Conservation (phyloP, 2,329 filamentous ascomycete species). For the Akanthomyces lecanii region DNA sequence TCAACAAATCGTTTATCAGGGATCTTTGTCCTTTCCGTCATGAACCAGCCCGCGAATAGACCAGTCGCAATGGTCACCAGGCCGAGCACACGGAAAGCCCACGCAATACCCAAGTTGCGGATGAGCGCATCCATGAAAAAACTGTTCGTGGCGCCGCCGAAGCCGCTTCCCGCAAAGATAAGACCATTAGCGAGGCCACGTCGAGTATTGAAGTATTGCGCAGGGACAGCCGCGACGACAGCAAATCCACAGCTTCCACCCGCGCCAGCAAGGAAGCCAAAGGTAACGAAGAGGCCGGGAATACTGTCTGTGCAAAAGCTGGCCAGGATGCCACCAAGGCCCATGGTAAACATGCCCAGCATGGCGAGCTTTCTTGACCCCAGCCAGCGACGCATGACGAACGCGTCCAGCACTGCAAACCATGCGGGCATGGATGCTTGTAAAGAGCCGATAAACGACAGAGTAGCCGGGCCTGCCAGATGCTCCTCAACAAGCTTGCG, state of each 20-base stretch:
- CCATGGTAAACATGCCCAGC: conserved; percentile 44
- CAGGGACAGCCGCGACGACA: conserved; percentile 49
- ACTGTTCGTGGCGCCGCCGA: conserved; percentile 26
- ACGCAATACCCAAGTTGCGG: conserved; percentile 45
- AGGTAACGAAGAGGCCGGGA: conserved; percentile 42
- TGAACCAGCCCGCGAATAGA: conserved; percentile 50
- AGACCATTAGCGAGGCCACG: conserved; percentile 56
- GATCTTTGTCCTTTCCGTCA: conserved; percentile 40
- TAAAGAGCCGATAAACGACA: conserved; percentile 54
- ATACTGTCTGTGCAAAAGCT: conserved; percentile 6
- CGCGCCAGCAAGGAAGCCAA: conserved; percentile 56
- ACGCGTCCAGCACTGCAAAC: conserved; percentile 45
- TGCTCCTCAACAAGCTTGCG: conserved; percentile 44
- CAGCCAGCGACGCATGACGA: conserved; percentile 39
- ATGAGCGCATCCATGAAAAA: conserved; percentile 44
- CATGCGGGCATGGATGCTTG: conserved; percentile 38
- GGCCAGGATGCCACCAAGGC: conserved; percentile 33
- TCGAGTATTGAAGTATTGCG: conserved; percentile 57
- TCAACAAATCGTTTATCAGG: conserved; percentile 43
- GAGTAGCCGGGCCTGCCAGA: conserved; percentile 42
- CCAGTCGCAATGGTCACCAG: conserved; percentile 45
- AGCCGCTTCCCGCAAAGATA: conserved; percentile 47
- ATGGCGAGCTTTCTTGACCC: conserved; percentile 42
- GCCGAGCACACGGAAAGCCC: conserved; percentile 49
- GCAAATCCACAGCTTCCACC: conserved; percentile 60